Evolutionary conservation across 2,329 filamentous ascomycete genomes (phyloP).

Genomic region (Cercospora nicotianae): DNA sequence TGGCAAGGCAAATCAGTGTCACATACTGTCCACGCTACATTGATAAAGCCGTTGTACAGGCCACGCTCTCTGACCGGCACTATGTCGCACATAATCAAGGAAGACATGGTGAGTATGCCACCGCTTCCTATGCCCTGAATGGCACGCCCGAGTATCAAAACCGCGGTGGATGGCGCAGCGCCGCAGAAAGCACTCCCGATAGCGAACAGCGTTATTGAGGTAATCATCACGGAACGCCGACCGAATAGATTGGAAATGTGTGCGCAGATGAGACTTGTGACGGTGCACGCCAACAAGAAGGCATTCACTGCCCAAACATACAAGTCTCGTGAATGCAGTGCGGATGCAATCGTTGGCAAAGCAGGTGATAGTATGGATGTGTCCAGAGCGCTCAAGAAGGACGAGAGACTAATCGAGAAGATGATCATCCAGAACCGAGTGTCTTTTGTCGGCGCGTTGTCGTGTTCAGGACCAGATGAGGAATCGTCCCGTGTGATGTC

Average conservation of each 20-base stretch:
- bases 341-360: slow-evolving; percentile 29
- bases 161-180: slow-evolving; percentile 55
- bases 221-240: slow-evolving; percentile 60
- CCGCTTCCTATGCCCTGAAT: slow-evolving; percentile 63
- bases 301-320: slow-evolving; percentile 57
- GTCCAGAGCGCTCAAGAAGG: slow-evolving; percentile 60
- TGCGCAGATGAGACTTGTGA: slow-evolving; percentile 33
- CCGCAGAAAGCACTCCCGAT: slow-evolving; percentile 53
- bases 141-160: slow-evolving; percentile 59
- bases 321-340: slow-evolving; percentile 53
- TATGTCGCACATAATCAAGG: slow-evolving; percentile 14
- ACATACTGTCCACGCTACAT: slow-evolving; percentile 61
- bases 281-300: slow-evolving; percentile 51
- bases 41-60: slow-evolving; percentile 57
- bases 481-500: slow-evolving; percentile 2
- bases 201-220: slow-evolving; percentile 59
- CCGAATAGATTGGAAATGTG: slow-evolving; percentile 53
- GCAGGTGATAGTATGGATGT: slow-evolving; percentile 40
- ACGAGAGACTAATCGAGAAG: slow-evolving; percentile 50
- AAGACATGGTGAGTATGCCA: slow-evolving; percentile 60
- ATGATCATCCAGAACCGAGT: slow-evolving; percentile 42
- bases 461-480: slow-evolving; percentile 3
- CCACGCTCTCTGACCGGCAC: slow-evolving; percentile 10
- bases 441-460: slow-evolving; percentile 14
- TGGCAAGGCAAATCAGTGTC: slow-evolving; percentile 54